Evolutionary conservation across 306 rosid species (phyloP).

Genomic region (Rubus idaeus): DNA sequence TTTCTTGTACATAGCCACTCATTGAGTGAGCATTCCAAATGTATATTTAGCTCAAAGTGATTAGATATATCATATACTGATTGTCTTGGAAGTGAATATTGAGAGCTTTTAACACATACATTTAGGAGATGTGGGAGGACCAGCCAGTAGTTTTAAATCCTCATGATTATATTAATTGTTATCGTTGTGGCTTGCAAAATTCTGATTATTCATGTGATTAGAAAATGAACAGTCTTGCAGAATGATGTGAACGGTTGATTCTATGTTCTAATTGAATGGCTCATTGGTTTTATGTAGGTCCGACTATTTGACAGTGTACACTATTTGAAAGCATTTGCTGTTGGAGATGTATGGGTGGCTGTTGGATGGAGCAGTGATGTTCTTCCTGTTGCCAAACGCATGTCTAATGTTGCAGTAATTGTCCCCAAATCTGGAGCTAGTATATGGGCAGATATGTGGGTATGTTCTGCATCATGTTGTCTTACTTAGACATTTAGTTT

Average conservation of each 20-base stretch:
- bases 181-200: background rate
- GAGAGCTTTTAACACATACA: background rate
- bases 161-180: background rate
- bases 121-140: constrained; percentile 1
- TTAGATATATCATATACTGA: background rate
- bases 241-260: background rate
- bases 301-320: constrained; percentile 68
- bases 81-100: background rate
- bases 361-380: constrained; percentile 97
- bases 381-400: constrained; percentile 81
- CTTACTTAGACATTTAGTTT: constrained; percentile 13
- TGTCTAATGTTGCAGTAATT: constrained; percentile 74
- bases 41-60: background rate
- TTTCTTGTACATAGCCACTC: background rate
- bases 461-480: constrained; percentile 27
- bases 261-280: background rate
- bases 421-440: constrained; percentile 93
- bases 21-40: background rate
- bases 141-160: background rate
- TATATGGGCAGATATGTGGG: constrained; percentile 96
- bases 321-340: constrained; percentile 88
- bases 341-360: constrained; percentile 92
- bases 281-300: constrained; percentile 53
- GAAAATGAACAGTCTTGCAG: background rate
- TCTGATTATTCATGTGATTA: background rate